phyloP scores from a whole-genome alignment of 192 early-diverging fungal genomes.

The Entophlyctis luteolus region DNA sequence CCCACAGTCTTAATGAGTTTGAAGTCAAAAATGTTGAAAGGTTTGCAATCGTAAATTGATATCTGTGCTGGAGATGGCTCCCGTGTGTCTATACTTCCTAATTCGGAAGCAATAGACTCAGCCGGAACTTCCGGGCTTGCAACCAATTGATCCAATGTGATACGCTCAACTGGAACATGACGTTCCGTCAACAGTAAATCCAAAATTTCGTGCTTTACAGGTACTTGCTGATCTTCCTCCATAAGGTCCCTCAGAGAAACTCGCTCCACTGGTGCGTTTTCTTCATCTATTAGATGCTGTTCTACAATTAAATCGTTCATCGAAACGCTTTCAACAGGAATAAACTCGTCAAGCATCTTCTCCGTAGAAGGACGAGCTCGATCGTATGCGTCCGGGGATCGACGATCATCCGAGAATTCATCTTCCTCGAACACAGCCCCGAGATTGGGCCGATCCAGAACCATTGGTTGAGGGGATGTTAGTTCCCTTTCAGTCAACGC shows the following conservation, averaged over 20 bases:
- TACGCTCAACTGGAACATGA: conserved; percentile 15
- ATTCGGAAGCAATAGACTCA: background rate
- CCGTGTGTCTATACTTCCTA: background rate
- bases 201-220: background rate
- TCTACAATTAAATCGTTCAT: background rate
- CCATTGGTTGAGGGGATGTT: background rate
- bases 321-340: too few species aligned
- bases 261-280: conserved; percentile 1
- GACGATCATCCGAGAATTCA: background rate
- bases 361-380: background rate
- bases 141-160: conserved; percentile 1
- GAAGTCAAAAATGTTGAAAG: conserved; percentile 23
- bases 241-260: conserved; percentile 12
- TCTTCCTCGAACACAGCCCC: background rate
- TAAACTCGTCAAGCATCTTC: conserved; percentile 5
- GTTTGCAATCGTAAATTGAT: conserved; percentile 12
- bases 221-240: background rate
- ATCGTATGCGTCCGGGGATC: background rate
- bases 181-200: background rate
- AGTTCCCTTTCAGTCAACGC: background rate
- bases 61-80: background rate
- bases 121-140: background rate
- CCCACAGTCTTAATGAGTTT: conserved; percentile 42
- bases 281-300: background rate
- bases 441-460: background rate